Base-by-base conservation (phyloP, 768 basidiomycete species). In the Tylopilus subfusipes region DNA sequence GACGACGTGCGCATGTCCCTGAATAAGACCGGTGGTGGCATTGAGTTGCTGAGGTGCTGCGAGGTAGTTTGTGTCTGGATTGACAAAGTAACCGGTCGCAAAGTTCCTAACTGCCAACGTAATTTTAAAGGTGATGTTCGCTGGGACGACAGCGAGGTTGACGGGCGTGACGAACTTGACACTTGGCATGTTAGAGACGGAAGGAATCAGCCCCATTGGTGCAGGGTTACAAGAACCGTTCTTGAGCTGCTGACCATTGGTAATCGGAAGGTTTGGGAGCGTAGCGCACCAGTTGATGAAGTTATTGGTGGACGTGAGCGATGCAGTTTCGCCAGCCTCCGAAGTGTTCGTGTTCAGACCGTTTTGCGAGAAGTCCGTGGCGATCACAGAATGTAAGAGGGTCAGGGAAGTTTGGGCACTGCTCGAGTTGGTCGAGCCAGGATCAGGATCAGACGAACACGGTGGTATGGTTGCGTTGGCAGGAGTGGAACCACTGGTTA, bases 211-310 rank as follows among this genome's bases (percentile, higher is more conserved):
- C 47, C 86, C 86, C 76, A 85, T 81, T 0, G 81, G 80, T 16
- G 80, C 75, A 31, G 81, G 78, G 67, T 86, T 85, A 67, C 84
- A 84, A 22, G 81, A 82, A 9, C 81, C 81, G 8, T 62, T 65
- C 54, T 62, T 68, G 63, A 80, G 64, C 62, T 82, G 84, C 59
- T 75, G 50, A n/a, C 85, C 84, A 60, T 84, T 80, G 42, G 86
- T 87, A 54, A 86, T 73, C 4, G 84, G 78, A 46, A 78, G 67
- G 48, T 75, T 61, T 4, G 76, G 64, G 4, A 75, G 62, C 16
- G 77, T 79, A 8, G 73, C 68, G 60, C 86, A 86, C 67, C 75
- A 84, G 72, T 86, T 85, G 72, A 86, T 86, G 67, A 85, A 90
- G 75, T 89, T 89, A 73, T 89, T 85, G 43, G 68, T 68, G n/a